Conservation (phyloP, 2,329 filamentous ascomycete species). For the Pyrenophora graminea region DNA sequence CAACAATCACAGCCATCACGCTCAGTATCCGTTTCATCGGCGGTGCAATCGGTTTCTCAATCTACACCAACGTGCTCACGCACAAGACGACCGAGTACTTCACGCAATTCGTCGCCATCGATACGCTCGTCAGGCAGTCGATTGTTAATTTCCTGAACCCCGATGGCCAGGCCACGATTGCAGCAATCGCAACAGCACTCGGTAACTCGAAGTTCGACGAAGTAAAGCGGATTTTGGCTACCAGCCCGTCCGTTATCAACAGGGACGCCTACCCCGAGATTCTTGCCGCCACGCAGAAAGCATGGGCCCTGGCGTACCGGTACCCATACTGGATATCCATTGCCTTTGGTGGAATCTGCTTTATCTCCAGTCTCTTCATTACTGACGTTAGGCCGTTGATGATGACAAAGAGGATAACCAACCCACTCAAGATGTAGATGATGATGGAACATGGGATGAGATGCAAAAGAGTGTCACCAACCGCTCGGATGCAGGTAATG, state of each 20-base stretch:
- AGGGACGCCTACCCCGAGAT: slow-evolving; percentile 47
- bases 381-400: slow-evolving; percentile 56
- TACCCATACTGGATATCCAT: slow-evolving; percentile 67
- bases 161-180: slow-evolving; percentile 56
- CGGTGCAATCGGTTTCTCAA: slow-evolving; percentile 66
- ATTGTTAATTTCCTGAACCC: slow-evolving; percentile 45
- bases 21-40: slow-evolving; percentile 72
- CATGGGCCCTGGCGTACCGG: slow-evolving; percentile 63
- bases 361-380: slow-evolving; percentile 63
- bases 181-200: slow-evolving; percentile 49
- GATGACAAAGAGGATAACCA: slow-evolving; percentile 24
- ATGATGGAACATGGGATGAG: neutral
- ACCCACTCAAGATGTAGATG: slow-evolving; percentile 2
- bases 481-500: neutral
- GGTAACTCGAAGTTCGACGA: slow-evolving; percentile 37
- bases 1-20: slow-evolving; percentile 69
- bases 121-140: slow-evolving; percentile 55
- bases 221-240: slow-evolving; percentile 54
- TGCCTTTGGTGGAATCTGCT: slow-evolving; percentile 62
- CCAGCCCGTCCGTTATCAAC: slow-evolving; percentile 49
- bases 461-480: slow-evolving; percentile 19
- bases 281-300: slow-evolving; percentile 60
- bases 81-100: slow-evolving; percentile 28
- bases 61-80: slow-evolving; percentile 48
- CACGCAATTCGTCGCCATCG: slow-evolving; percentile 30